A percentile compares a stretch with the other conserved stretches of the same genome.
These are phyloP conservation scores for Elsinoe necatrix DNA, from an alignment of 2,329 filamentous ascomycete genomes.

Conservation along the genomic window DNA sequence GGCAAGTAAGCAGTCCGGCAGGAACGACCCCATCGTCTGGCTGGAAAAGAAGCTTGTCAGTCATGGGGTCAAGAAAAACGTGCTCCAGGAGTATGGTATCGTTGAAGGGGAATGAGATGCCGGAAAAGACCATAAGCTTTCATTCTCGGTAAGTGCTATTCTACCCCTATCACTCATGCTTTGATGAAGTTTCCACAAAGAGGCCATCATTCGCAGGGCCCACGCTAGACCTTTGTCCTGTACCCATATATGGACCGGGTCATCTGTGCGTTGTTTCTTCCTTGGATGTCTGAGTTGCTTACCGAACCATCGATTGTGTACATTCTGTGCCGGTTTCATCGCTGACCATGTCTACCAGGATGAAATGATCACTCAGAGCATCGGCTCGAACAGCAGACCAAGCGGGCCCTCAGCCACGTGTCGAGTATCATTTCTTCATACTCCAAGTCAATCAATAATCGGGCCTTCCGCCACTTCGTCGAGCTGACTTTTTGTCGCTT, in stretches of 20 bases:
- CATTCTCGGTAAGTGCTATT: no score
- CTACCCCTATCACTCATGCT: no score
- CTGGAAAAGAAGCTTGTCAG: background rate
- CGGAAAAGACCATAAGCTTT: no score
- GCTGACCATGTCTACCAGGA: background rate
- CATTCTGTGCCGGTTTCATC: background rate
- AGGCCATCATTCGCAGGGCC: constrained; percentile 68
- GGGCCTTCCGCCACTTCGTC: constrained; percentile 33
- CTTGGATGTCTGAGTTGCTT: constrained; percentile 33
- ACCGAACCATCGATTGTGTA: background rate
- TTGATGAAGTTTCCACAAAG: constrained; percentile 65
- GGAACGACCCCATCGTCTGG: background rate
- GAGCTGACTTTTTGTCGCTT: constrained; percentile 52
- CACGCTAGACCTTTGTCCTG: constrained; percentile 48
- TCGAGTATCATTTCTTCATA: no score
- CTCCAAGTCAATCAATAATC: constrained; percentile 24
- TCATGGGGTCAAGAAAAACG: background rate
- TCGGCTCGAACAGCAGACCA: no score
- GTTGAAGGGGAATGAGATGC: background rate
- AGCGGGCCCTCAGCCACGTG: no score
- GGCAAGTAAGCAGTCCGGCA: background rate
- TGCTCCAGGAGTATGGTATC: background rate
- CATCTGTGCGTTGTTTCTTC: constrained; percentile 32
- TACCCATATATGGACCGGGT: constrained; percentile 30
- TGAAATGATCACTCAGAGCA: background rate